These are phyloP conservation scores for Hansfordia pulvinata DNA, from an alignment of 2,329 filamentous ascomycete genomes.

Conservation along the genomic window DNA sequence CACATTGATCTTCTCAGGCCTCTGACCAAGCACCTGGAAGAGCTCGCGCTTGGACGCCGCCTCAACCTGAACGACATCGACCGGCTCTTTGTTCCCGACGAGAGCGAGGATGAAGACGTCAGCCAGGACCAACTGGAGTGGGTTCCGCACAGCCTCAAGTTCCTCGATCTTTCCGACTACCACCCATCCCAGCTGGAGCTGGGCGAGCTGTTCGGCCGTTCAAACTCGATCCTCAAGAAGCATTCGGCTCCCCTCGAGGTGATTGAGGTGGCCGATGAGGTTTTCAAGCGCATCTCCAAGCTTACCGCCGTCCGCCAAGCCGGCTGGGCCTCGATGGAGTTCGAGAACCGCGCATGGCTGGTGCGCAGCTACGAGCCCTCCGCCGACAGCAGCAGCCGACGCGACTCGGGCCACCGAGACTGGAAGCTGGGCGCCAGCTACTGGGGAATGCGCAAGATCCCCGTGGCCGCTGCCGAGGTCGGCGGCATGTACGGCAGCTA, in stretches of 20 bases:
- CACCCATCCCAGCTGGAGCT: constrained; percentile 46
- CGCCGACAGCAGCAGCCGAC: constrained; percentile 17
- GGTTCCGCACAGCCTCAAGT: constrained; percentile 51
- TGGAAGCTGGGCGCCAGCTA: constrained; percentile 81
- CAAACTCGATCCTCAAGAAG: constrained; percentile 41
- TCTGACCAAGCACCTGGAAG: constrained; percentile 60
- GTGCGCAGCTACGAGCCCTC: constrained; percentile 35
- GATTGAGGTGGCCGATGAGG: constrained; percentile 58
- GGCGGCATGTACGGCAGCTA: constrained; percentile 81
- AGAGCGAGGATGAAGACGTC: constrained; percentile 13
- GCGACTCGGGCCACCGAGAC: constrained; percentile 43
- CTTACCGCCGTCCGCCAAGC: constrained; percentile 43
- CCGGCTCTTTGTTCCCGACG: constrained; percentile 42
- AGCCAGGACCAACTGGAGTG: constrained; percentile 23
- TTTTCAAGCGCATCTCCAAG: constrained; percentile 51
- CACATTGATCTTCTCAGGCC: constrained; percentile 52
- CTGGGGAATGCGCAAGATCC: constrained; percentile 84
- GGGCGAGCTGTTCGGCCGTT: constrained; percentile 34
- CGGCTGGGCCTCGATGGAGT: constrained; percentile 62
- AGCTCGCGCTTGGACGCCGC: constrained; percentile 59
- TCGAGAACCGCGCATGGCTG: constrained; percentile 52
- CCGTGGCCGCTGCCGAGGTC: constrained; percentile 81
- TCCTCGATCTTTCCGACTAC: constrained; percentile 66
- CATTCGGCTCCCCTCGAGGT: constrained; percentile 59
- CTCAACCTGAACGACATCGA: constrained; percentile 54